Percentiles rank a stretch among this genome's conserved stretches.
Conservation (phyloP, 140 eudicot species). For the Ambrosia hybrid region DNA sequence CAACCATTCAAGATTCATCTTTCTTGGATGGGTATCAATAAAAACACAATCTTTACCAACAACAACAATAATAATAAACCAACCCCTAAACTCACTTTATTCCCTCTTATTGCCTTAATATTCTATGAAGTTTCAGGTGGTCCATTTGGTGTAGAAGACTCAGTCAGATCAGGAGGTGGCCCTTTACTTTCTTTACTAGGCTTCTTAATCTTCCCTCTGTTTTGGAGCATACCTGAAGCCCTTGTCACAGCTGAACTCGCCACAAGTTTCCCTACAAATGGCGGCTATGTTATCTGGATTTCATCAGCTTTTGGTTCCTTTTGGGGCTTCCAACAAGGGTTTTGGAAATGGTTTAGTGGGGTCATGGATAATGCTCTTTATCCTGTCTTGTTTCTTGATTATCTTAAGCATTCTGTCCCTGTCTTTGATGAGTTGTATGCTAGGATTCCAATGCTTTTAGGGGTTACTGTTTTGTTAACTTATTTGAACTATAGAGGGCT, state of each 20-base stretch:
- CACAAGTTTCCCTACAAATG: conserved; percentile 85
- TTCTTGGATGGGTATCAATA: conserved; percentile 40
- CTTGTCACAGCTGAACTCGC: conserved; percentile 82
- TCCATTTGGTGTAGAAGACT: conserved; percentile 91
- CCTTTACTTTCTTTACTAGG: conserved; percentile 75
- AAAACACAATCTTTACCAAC: conserved; percentile 26
- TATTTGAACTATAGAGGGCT: conserved; percentile 78
- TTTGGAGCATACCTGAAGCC: conserved; percentile 95
- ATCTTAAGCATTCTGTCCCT: too few species aligned
- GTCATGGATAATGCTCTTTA: conserved; percentile 20
- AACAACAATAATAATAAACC: conserved; percentile 34
- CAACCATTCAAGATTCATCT: conserved; percentile 20
- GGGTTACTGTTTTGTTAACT: too few species aligned
- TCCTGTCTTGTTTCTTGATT: too few species aligned
- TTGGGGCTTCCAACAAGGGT: conserved; percentile 96
- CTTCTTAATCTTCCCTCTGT: conserved; percentile 22
- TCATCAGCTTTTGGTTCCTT: conserved; percentile 91
- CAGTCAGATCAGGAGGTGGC: conserved; percentile 83
- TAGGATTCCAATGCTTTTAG: too few species aligned
- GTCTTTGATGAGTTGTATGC: too few species aligned
- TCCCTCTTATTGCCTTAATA: conserved; percentile 76
- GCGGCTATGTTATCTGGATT: conserved; percentile 93
- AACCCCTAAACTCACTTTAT: conserved; percentile 57
- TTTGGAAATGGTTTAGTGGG: conserved; percentile 97
- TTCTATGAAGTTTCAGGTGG: conserved; percentile 97